phyloP scores from a whole-genome alignment of 2,329 filamentous ascomycete species.

The Akanthomyces uredinophilus region DNA sequence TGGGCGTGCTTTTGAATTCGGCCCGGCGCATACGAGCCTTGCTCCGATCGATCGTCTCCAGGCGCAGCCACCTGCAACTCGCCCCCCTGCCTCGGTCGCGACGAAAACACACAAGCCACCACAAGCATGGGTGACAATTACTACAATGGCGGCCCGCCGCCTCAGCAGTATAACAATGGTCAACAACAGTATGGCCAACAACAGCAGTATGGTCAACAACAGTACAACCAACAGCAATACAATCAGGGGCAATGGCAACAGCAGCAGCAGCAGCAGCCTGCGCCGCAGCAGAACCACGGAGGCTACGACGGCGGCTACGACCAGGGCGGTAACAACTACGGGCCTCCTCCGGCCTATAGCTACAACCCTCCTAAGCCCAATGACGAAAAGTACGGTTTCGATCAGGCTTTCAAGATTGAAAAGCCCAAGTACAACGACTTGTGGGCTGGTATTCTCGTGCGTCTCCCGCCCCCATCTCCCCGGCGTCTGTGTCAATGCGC shows the following conservation, averaged over 20 bases:
- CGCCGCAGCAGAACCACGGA: slow-evolving; percentile 21
- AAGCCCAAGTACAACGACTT: slow-evolving; percentile 85
- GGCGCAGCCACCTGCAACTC: slow-evolving; percentile 1
- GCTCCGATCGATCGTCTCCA: not conserved
- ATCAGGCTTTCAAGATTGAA: slow-evolving; percentile 76
- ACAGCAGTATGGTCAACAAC: slow-evolving; percentile 16
- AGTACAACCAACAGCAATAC: slow-evolving; percentile 20
- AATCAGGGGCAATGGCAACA: slow-evolving; percentile 20
- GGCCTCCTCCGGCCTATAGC: slow-evolving; percentile 28
- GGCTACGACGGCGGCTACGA: slow-evolving; percentile 14
- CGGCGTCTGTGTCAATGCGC: not conserved
- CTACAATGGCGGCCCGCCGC: slow-evolving; percentile 21
- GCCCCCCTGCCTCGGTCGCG: not conserved
- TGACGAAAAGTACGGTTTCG: slow-evolving; percentile 56
- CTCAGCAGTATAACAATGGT: slow-evolving; percentile 12
- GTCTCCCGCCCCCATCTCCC: slow-evolving; percentile 20
- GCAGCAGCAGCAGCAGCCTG: slow-evolving; percentile 26
- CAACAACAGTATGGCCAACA: slow-evolving; percentile 14
- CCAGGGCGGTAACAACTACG: slow-evolving; percentile 23
- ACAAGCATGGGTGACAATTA: slow-evolving; percentile 32
- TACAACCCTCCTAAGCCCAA: slow-evolving; percentile 34
- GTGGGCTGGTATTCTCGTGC: slow-evolving; percentile 77
- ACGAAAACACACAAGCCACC: not conserved
- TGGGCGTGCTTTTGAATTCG: not conserved
- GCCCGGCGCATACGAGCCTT: not conserved